Evolutionary conservation across 805 yeast genomes (phyloP).

Genomic region (Saturnispora quitensis): DNA sequence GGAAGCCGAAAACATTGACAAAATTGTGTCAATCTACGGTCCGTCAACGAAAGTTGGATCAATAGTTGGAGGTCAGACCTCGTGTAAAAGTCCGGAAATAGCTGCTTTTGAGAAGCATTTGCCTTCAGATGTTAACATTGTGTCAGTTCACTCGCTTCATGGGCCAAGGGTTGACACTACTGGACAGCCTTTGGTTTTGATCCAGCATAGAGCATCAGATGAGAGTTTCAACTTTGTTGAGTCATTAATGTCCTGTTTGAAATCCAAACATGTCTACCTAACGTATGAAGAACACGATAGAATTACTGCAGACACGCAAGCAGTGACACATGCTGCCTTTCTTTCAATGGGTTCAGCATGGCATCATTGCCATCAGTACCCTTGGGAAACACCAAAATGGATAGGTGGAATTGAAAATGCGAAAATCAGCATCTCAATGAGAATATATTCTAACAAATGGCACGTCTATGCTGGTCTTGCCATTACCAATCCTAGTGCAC

Average conservation of each 20-base stretch:
- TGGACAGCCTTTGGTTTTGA: constrained; percentile 88
- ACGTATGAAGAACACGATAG: constrained; percentile 86
- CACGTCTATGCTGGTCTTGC: constrained; percentile 98
- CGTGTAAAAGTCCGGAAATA: constrained; percentile 88
- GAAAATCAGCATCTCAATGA: constrained; percentile 81
- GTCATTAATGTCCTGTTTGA: constrained; percentile 55
- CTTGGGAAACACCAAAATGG: constrained; percentile 86
- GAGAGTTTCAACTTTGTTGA: constrained; percentile 55
- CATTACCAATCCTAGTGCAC: constrained; percentile 91
- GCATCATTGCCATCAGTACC: constrained; percentile 74
- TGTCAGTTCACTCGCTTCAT: constrained; percentile 85
- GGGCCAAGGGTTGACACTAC: constrained; percentile 86
- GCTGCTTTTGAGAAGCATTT: constrained; percentile 68
- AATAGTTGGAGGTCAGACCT: constrained; percentile 96
- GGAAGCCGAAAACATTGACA: constrained; percentile 77
- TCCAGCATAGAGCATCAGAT: constrained; percentile 58
- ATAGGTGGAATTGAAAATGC: constrained; percentile 94
- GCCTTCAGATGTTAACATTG: constrained; percentile 74
- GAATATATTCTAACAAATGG: constrained; percentile 92
- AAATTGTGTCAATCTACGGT: constrained; percentile 68
- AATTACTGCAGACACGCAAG: constrained; percentile 97
- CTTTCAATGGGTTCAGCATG: constrained; percentile 96
- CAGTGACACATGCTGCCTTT: constrained; percentile 97
- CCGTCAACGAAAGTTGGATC: constrained; percentile 84
- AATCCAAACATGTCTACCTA: constrained; percentile 68